phyloP scores from a whole-genome alignment of 176 grass and related monocot species.

The Carex scoparia region DNA sequence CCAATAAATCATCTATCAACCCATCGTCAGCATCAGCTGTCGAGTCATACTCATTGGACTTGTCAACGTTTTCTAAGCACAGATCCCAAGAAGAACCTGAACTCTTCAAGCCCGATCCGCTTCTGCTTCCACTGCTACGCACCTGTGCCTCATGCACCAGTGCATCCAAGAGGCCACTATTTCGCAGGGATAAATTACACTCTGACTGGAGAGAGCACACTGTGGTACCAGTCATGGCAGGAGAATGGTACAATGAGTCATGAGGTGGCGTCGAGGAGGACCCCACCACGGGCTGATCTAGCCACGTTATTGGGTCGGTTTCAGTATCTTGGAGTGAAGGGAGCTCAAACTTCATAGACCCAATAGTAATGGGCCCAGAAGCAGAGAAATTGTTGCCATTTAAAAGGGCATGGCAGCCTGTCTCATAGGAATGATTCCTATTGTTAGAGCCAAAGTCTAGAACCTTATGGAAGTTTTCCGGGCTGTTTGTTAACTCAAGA shows the following conservation, averaged over 20 bases:
- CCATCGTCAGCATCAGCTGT: conserved; percentile 2
- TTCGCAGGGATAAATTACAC: conserved; percentile 47
- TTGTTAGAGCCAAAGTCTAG: conserved; percentile 50
- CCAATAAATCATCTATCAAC: conserved; percentile 17
- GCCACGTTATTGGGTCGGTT: conserved; percentile 66
- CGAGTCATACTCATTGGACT: conserved; percentile 22
- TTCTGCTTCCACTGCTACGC: conserved; percentile 43
- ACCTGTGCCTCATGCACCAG: conserved; percentile 59
- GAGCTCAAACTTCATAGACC: conserved; percentile 94
- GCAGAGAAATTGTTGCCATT: conserved; percentile 78
- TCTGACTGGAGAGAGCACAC: conserved; percentile 45
- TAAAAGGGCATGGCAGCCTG: conserved; percentile 76
- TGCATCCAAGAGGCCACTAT: conserved; percentile 82
- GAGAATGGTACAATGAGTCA: conserved; percentile 52
- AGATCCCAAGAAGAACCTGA: conserved; percentile 65
- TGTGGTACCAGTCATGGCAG: conserved; percentile 45
- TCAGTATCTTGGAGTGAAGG: conserved; percentile 99
- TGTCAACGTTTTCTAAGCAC: conserved; percentile 50
- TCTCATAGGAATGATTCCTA: conserved; percentile 45
- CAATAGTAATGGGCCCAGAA: conserved; percentile 59
- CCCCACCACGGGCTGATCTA: conserved; percentile 40
- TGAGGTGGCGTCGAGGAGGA: conserved; percentile 41
- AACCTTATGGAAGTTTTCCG: conserved; percentile 51
- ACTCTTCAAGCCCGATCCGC: conserved; percentile 37
- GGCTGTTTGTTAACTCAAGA: conserved; percentile 50